phyloP scores from a whole-genome alignment of 495 filamentous ascomycete species.

The Trichoderma asperelloides region DNA sequence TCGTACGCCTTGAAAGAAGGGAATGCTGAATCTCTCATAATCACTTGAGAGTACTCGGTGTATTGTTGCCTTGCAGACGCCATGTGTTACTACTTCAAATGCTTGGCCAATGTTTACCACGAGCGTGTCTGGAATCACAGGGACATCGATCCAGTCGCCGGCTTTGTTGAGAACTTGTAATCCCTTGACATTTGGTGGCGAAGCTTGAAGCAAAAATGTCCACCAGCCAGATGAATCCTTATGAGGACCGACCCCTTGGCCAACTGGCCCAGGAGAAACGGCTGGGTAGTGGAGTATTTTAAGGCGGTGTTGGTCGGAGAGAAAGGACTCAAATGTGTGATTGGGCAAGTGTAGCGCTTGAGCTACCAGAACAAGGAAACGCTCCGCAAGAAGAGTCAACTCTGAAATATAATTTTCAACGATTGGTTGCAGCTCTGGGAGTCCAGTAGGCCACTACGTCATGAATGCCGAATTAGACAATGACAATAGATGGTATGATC shows the following conservation, averaged over 20 bases:
- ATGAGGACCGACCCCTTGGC: conserved; percentile 45
- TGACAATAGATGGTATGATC: background rate
- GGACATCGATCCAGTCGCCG: conserved; percentile 43
- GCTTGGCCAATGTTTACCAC: conserved; percentile 51
- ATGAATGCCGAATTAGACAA: conserved; percentile 9
- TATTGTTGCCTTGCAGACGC: conserved; percentile 43
- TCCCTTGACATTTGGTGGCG: conserved; percentile 30
- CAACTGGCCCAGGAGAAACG: conserved; percentile 9
- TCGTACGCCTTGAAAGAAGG: conserved; percentile 40
- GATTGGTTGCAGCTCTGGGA: conserved; percentile 13
- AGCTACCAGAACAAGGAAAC: conserved; percentile 42
- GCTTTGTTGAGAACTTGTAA: conserved; percentile 40
- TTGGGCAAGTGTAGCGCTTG: conserved; percentile 29
- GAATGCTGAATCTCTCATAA: conserved; percentile 33
- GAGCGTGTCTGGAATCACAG: conserved; percentile 38
- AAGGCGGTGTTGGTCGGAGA: conserved; percentile 45
- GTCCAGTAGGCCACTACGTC: conserved; percentile 14
- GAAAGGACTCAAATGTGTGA: conserved; percentile 41
- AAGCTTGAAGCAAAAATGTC: conserved; percentile 47
- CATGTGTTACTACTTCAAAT: conserved; percentile 47
- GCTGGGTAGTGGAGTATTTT: conserved; percentile 45
- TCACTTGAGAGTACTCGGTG: conserved; percentile 35
- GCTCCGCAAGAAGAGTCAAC: conserved; percentile 34
- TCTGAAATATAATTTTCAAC: conserved; percentile 39
- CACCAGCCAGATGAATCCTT: conserved; percentile 50